Conservation (phyloP, 2,329 filamentous ascomycete genomes). For the Xylaria hypoxylon region DNA sequence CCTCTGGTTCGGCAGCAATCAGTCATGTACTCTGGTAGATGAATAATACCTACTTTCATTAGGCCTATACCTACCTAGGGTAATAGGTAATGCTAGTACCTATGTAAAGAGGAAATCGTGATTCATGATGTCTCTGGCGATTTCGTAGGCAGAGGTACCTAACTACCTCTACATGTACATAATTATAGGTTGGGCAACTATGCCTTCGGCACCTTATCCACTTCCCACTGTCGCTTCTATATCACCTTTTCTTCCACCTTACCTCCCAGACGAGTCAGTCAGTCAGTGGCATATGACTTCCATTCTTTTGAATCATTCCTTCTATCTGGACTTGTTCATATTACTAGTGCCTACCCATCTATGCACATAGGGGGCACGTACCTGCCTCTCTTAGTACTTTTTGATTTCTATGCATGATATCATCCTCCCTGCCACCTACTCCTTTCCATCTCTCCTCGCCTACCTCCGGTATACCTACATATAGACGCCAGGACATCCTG, state of each 20-base stretch:
- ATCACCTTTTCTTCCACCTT: background rate
- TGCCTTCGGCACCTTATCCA: background rate
- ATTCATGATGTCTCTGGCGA: too few relatives aligned
- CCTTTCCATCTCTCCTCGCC: background rate
- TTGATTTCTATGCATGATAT: background rate
- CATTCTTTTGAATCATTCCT: background rate
- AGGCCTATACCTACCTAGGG: too few relatives aligned
- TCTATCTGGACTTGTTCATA: background rate
- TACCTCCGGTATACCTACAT: background rate
- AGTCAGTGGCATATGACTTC: background rate
- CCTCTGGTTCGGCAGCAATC: too few relatives aligned
- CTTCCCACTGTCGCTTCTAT: background rate
- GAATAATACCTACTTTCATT: too few relatives aligned
- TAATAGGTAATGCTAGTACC: too few relatives aligned
- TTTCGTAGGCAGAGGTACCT: too few relatives aligned
- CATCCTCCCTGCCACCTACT: background rate
- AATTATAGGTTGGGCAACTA: background rate
- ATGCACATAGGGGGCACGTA: background rate
- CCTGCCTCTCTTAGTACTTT: background rate
- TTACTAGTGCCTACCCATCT: background rate
- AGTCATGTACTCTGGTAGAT: too few relatives aligned
- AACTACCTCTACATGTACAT: too few relatives aligned
- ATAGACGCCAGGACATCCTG: background rate
- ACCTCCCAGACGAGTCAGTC: background rate
- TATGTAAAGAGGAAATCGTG: too few relatives aligned